Conservation (phyloP, 1,139 yeast genomes). For the Diutina rugosa region DNA sequence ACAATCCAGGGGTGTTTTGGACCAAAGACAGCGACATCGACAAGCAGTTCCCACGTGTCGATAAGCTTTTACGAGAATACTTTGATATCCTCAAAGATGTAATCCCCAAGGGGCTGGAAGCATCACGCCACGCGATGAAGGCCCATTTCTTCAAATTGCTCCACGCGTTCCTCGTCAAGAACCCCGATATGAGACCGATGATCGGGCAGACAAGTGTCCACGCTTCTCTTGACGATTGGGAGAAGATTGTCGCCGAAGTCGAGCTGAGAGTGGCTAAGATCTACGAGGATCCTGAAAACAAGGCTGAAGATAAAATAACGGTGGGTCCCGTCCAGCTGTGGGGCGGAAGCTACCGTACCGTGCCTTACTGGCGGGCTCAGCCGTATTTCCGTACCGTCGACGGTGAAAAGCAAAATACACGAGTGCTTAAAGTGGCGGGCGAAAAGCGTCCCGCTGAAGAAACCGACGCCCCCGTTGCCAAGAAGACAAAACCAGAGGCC, state of each 20-base stretch:
- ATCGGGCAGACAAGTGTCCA: slow-evolving; percentile 47
- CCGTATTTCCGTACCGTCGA: slow-evolving; percentile 85
- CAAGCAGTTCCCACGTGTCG: slow-evolving; percentile 75
- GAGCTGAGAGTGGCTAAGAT: slow-evolving; percentile 53
- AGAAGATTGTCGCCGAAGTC: slow-evolving; percentile 51
- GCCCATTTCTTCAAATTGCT: slow-evolving; percentile 84
- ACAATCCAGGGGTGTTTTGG: slow-evolving; percentile 89
- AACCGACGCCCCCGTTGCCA: neutral
- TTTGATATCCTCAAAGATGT: slow-evolving; percentile 60
- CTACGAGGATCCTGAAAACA: slow-evolving; percentile 27
- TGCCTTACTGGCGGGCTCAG: slow-evolving; percentile 97
- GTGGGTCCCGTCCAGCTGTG: slow-evolving; percentile 47
- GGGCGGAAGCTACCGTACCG: slow-evolving; percentile 71
- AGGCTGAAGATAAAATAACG: slow-evolving; percentile 35
- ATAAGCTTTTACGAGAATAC: slow-evolving; percentile 70
- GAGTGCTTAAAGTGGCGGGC: slow-evolving; percentile 29
- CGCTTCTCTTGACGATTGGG: slow-evolving; percentile 47
- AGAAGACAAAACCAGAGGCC: neutral
- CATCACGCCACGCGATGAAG: slow-evolving; percentile 76
- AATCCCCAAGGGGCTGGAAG: slow-evolving; percentile 41
- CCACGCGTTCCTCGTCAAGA: slow-evolving; percentile 62
- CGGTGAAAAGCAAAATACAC: slow-evolving; percentile 41
- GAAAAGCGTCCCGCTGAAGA: neutral
- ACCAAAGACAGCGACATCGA: slow-evolving; percentile 38
- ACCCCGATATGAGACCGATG: slow-evolving; percentile 64